Conservation (phyloP, 805 yeast genomes). For the Tetrapisispora arboricola region DNA sequence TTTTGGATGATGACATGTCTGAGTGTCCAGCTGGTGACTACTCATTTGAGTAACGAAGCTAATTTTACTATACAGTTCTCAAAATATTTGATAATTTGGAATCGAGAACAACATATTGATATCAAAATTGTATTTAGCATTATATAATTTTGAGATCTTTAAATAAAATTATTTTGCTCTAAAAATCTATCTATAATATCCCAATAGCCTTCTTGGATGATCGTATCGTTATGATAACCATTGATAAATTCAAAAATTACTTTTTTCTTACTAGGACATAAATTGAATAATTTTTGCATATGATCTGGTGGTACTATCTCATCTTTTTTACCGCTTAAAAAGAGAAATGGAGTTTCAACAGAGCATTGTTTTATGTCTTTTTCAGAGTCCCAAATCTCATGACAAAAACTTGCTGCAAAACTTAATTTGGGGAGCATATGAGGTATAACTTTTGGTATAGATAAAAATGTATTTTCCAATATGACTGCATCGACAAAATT, state of each 20-base stretch:
- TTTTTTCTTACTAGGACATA: slow-evolving; percentile 44
- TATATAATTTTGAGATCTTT: neutral
- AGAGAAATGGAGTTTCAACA: slow-evolving; percentile 49
- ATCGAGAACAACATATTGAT: too few relatives aligned
- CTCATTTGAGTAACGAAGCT: neutral
- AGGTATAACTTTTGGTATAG: slow-evolving; percentile 62
- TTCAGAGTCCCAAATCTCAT: slow-evolving; percentile 78
- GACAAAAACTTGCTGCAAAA: slow-evolving; percentile 50
- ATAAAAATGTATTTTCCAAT: slow-evolving; percentile 78
- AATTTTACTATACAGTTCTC: too few relatives aligned
- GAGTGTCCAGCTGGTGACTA: slow-evolving; percentile 73
- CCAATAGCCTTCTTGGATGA: slow-evolving; percentile 70
- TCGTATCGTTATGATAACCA: slow-evolving; percentile 77
- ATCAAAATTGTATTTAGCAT: too few relatives aligned
- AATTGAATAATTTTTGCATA: slow-evolving; percentile 48
- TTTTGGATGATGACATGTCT: slow-evolving; percentile 46
- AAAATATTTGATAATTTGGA: too few relatives aligned
- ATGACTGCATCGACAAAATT: slow-evolving; percentile 49
- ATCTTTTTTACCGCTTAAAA: slow-evolving; percentile 65
- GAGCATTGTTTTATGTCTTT: slow-evolving; percentile 42
- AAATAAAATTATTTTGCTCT: slow-evolving; percentile 27
- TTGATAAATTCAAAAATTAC: slow-evolving; percentile 42
- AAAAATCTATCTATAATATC: slow-evolving; percentile 48
- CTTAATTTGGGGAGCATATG: slow-evolving; percentile 61
- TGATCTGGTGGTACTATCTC: slow-evolving; percentile 89